Evolutionary conservation across 2,329 filamentous ascomycete genomes (phyloP).

Genomic region (Trichophyton mentagrophytes): DNA sequence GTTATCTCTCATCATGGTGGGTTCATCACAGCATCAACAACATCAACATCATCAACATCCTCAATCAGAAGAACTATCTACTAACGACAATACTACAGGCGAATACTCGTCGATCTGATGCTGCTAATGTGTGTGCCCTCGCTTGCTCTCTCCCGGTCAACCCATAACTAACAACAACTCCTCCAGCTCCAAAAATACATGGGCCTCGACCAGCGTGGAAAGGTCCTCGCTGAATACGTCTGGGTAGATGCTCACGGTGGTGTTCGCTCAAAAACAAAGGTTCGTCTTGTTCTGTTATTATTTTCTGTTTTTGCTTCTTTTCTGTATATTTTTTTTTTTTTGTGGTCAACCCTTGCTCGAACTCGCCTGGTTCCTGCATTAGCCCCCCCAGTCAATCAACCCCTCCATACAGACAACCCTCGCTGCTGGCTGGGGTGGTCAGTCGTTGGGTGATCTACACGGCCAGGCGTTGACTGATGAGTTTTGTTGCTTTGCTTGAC

Average conservation of each 20-base stretch:
- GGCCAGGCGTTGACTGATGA: not conserved
- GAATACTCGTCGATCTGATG: slow-evolving; percentile 24
- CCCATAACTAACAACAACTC: slow-evolving; percentile 9
- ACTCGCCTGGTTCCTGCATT: not conserved
- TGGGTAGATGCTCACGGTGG: slow-evolving; percentile 81
- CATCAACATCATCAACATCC: too few species aligned
- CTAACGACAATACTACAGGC: slow-evolving; percentile 13
- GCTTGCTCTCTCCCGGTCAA: too few species aligned
- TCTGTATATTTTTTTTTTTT: not conserved
- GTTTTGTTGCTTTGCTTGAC: not conserved
- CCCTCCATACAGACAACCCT: not conserved
- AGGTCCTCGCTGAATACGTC: slow-evolving; percentile 88
- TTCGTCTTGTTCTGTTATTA: slow-evolving; percentile 30
- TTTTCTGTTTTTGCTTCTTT: slow-evolving; percentile 26
- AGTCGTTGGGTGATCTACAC: not conserved
- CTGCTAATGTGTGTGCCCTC: slow-evolving; percentile 28
- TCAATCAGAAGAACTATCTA: not conserved
- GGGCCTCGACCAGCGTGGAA: slow-evolving; percentile 76
- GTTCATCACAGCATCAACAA: too few species aligned
- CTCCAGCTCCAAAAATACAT: slow-evolving; percentile 81
- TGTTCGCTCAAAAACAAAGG: slow-evolving; percentile 89
- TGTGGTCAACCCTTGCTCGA: slow-evolving; percentile 8
- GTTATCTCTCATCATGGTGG: slow-evolving; percentile 3
- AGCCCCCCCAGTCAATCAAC: not conserved
- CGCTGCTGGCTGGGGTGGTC: too few species aligned